These are phyloP conservation scores for Fusarium vanettenii DNA, from an alignment of 2,329 filamentous ascomycete genomes.

Conservation along the genomic window DNA sequence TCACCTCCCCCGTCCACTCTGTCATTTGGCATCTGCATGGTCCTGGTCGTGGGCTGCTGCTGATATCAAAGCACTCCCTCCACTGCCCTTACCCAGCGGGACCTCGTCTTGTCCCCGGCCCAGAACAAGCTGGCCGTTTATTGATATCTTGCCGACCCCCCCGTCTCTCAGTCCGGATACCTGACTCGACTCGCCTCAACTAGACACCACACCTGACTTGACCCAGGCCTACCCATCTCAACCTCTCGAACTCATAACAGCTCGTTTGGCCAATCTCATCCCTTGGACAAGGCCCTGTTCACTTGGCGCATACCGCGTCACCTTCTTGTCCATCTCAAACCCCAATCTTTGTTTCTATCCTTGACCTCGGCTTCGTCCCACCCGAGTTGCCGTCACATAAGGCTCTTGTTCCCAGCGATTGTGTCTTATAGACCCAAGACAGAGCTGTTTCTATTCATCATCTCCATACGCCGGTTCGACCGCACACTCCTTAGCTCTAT, in stretches of 20 bases:
- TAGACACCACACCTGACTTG: slow-evolving; percentile 16
- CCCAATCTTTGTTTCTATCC: slow-evolving; percentile 11
- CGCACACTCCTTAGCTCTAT: neutral
- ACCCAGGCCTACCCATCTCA: slow-evolving; percentile 3
- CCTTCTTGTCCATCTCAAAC: neutral
- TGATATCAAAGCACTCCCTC: slow-evolving; percentile 23
- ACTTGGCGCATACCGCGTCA: slow-evolving; percentile 1
- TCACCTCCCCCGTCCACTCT: slow-evolving; percentile 12
- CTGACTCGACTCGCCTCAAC: slow-evolving; percentile 31
- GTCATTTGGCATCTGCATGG: slow-evolving; percentile 38
- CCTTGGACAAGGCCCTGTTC: neutral
- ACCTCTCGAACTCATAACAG: slow-evolving; percentile 11
- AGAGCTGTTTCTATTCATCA: neutral
- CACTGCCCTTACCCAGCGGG: slow-evolving; percentile 35
- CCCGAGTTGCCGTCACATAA: slow-evolving; percentile 3
- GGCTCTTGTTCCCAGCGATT: neutral
- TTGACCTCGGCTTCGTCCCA: slow-evolving; percentile 13
- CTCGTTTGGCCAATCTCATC: slow-evolving; percentile 10
- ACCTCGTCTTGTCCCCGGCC: slow-evolving; percentile 8
- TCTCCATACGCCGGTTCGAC: neutral
- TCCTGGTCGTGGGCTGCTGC: slow-evolving; percentile 19
- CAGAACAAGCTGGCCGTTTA: slow-evolving; percentile 20
- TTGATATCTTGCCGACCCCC: slow-evolving; percentile 35
- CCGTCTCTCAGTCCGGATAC: slow-evolving; percentile 7
- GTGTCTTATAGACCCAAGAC: neutral